A percentile compares a stretch with the other conserved stretches of the same genome.
These are phyloP conservation scores for Euphrasia confusa DNA, from an alignment of 257 asterid genomes.

Conservation along the genomic window DNA sequence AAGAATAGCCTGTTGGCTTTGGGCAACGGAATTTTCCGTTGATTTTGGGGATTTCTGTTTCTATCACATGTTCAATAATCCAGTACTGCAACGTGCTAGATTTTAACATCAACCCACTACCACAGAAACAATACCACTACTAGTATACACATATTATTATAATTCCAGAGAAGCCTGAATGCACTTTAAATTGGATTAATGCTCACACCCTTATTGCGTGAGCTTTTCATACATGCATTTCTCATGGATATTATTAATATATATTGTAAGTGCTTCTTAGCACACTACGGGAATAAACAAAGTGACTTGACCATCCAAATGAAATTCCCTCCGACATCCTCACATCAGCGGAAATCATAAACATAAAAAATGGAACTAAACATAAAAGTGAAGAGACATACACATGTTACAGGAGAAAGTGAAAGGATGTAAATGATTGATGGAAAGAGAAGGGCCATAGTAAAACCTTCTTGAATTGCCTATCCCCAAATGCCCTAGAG, in stretches of 20 bases:
- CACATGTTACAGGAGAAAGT: constrained; percentile 10
- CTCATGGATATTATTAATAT: constrained; percentile 4
- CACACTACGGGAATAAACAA: constrained; percentile 14
- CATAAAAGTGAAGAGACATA: constrained; percentile 1
- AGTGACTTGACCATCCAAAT: constrained; percentile 15
- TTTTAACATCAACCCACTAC: not conserved
- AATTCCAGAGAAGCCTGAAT: not conserved
- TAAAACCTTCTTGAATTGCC: constrained; percentile 84
- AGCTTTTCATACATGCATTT: constrained; percentile 7
- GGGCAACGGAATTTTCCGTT: too few species aligned
- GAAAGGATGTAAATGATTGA: constrained; percentile 1
- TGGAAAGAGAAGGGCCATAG: constrained; percentile 18
- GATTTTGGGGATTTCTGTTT: too few species aligned
- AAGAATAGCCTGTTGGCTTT: too few species aligned
- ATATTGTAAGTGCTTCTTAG: constrained; percentile 1
- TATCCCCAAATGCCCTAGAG: constrained; percentile 92
- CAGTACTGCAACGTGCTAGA: not conserved
- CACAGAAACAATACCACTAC: not conserved
- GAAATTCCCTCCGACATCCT: not conserved
- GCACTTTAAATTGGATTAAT: not conserved
- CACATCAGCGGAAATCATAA: constrained; percentile 7
- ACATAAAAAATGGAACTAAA: constrained; percentile 21
- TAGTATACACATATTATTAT: not conserved
- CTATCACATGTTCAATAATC: not conserved
- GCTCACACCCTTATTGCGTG: constrained; percentile 8